A percentile compares a stretch with the other conserved stretches of the same genome.
Conservation (phyloP, 352 stramenopile species). For the Globisporangium paroecandrum region DNA sequence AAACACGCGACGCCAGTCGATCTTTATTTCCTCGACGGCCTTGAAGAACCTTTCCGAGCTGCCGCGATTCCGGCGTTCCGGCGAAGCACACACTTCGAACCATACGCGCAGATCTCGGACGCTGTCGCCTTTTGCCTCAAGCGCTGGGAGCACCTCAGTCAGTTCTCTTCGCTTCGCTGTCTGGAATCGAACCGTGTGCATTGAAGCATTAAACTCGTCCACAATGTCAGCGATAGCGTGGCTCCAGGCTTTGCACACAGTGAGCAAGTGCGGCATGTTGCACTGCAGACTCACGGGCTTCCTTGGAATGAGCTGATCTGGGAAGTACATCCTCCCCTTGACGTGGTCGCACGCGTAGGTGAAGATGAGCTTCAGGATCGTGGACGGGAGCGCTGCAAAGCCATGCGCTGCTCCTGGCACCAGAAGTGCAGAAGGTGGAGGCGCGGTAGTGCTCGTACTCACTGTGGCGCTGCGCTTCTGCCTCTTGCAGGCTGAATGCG, state of each 20-base stretch:
- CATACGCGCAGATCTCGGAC: neutral
- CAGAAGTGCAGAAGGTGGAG: neutral
- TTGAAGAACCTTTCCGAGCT: neutral
- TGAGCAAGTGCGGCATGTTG: neutral
- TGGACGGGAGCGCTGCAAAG: neutral
- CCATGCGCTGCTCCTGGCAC: neutral
- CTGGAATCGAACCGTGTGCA: neutral
- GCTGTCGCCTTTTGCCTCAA: neutral
- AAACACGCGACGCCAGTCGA: constrained; percentile 22
- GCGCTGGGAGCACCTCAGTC: neutral
- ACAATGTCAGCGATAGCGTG: neutral
- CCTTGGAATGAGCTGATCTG: neutral
- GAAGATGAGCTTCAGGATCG: neutral
- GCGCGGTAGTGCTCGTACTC: too few species aligned
- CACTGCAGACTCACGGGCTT: neutral
- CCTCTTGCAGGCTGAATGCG: too few species aligned
- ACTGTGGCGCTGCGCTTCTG: too few species aligned
- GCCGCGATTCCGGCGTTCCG: too few species aligned
- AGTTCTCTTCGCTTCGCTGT: neutral
- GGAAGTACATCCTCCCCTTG: neutral
- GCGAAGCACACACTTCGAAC: neutral
- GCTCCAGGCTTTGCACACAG: neutral
- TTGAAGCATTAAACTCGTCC: neutral
- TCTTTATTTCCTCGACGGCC: neutral
- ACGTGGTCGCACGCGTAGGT: neutral